Base-by-base conservation (phyloP, 768 basidiomycete genomes). In the Suillus spraguei region DNA sequence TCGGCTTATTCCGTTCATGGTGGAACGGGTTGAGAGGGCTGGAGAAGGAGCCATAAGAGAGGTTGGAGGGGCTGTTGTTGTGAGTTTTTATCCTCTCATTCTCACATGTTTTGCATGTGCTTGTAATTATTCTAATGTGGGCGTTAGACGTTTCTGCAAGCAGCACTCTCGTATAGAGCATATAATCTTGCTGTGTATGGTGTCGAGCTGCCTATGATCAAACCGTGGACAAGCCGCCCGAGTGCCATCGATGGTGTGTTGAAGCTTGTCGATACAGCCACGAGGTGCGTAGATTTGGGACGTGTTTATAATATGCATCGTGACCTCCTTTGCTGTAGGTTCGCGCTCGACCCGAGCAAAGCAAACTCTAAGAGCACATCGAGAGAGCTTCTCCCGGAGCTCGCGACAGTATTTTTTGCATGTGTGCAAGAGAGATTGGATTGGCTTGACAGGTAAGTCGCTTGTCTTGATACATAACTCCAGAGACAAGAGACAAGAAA, bases 191-290 rank as follows among this genome's bases (percentile, higher is more conserved):
- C 82, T 9, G 85, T 91, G 10, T 99, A 99, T 71, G 93, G 93
- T 36, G 81, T 98, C 50, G 82, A 86, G 28, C 78, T 82, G 24
- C 89, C 85, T 5, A 86, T 87, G 84, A 81, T 83, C 66, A 83
- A 88, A 64, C 88, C 92, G 0, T 99, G 96, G 97, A 94, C 94
- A 20, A 92, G 93, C 69, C 81, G 81, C 53, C 80, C 87, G 4
- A 71, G 78, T 0, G 74, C 92, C 17, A 85, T 97, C 60, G 90
- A 94, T 49, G 81, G 86, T 10, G 74, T 91, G 6, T 80, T 88
- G 32, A 81, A 82, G 53, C 80, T 97, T n/a, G 95, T 96, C 68
- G 86, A 89, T 53, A 71, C 81, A 1, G 88, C 86, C 1, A 84
- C 85, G 1, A 72, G 74, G 50, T 58, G 56, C 28, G 56, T 8